Base-by-base conservation (phyloP, 192 early-diverging fungal genomes). In the Diversispora epigaea region DNA sequence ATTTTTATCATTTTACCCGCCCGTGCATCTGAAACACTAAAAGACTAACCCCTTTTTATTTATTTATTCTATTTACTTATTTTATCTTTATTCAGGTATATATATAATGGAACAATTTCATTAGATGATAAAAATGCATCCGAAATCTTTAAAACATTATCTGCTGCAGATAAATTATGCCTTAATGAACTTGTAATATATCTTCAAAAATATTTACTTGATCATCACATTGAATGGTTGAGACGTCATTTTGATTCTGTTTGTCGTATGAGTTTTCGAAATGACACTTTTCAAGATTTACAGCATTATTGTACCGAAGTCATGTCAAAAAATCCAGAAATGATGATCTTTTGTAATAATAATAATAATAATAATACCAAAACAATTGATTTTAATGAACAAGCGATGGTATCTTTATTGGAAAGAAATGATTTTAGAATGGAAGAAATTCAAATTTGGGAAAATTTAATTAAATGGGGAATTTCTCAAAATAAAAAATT, bases 381-480 rank as follows among this genome's bases (percentile, higher is more conserved):
- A n/a, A n/a, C n/a, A n/a, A n/a, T 22, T 21, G 4, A 19, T 10
- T 60, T 22, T 25, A 60, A 22, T 19, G 19, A 60, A 66, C 11
- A 46, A 19, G 25, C 45, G 7, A 22, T 66, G 64, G n/a, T 66
- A 17, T 66, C 64, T 19, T 66, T 66, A 17, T 15, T 66, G 40
- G 44, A 66, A 46, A 11, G 40, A 10, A 5, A 66, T 19, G 32
- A 66, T 40, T 66, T 66, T 15, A 19, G 17, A n/a, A 66, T 46
- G 14, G 45, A 46, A 44, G 64, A 15, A 43, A 40, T 66, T 25
- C 14, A 66, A n/a, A 44, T 66, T 14, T 66, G 64, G 64, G 64
- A 66, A 8, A 4, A 43, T 43, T 32, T 66, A 15, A 41, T 66
- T 46, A 66, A 43, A 19, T 66, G 64, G 64, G 64, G 64, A 5